phyloP scores from a whole-genome alignment of 1,284 basidiomycete genomes.

The Naganishia liquefaciens region DNA sequence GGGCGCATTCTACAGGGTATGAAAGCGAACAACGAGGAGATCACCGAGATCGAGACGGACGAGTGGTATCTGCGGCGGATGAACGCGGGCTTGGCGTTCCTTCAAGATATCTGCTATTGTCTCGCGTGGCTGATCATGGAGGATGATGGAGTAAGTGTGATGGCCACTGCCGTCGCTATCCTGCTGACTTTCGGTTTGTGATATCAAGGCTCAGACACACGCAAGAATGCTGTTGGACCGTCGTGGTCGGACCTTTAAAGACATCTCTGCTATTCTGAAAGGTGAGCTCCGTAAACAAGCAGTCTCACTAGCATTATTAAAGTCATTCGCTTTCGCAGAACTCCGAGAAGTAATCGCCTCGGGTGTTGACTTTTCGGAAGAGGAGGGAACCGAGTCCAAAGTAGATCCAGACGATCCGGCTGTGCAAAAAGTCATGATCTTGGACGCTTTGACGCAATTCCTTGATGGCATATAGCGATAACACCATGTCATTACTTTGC shows the following conservation, averaged over 20 bases:
- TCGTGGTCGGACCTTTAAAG: slow-evolving; percentile 56
- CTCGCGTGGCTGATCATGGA: slow-evolving; percentile 96
- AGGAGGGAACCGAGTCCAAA: slow-evolving; percentile 10
- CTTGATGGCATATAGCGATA: slow-evolving; percentile 28
- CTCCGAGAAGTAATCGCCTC: slow-evolving; percentile 26
- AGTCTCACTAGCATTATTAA: not conserved
- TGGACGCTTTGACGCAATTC: slow-evolving; percentile 30
- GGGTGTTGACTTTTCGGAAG: slow-evolving; percentile 23
- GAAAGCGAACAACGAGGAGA: slow-evolving; percentile 62
- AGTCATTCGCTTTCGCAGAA: slow-evolving; percentile 4
- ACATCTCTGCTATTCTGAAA: slow-evolving; percentile 42
- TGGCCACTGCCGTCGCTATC: slow-evolving; percentile 22
- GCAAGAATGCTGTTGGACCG: slow-evolving; percentile 71
- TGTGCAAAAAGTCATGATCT: slow-evolving; percentile 30
- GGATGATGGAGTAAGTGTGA: slow-evolving; percentile 81
- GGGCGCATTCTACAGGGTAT: slow-evolving; percentile 57
- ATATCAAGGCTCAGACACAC: slow-evolving; percentile 61
- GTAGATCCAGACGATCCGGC: slow-evolving; percentile 24
- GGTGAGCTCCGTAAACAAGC: slow-evolving; percentile 38
- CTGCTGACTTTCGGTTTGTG: slow-evolving; percentile 9
- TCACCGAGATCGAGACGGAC: slow-evolving; percentile 67
- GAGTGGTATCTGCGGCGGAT: slow-evolving; percentile 78
- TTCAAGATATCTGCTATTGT: slow-evolving; percentile 90
- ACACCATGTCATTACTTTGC: not conserved
- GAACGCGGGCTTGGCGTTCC: slow-evolving; percentile 80